A percentile compares a stretch with the other conserved stretches of the same genome.
These are phyloP conservation scores for Tulasnella calospora DNA, from an alignment of 768 basidiomycete genomes.

Conservation along the genomic window DNA sequence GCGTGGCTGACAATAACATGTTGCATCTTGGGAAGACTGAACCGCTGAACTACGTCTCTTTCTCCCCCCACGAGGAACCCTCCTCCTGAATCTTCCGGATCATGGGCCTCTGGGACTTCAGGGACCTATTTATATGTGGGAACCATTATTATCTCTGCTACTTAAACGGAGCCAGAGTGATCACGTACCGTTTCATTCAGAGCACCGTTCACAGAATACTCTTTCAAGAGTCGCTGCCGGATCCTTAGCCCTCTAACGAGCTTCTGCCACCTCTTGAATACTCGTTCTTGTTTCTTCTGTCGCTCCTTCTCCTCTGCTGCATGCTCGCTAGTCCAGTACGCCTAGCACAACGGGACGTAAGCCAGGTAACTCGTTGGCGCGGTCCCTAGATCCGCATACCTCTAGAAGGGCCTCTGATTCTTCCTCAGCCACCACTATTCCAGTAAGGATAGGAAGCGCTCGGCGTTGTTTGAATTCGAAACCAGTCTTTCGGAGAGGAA, in stretches of 20 bases:
- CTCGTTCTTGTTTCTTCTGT: conserved; percentile 69
- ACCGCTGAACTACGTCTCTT: conserved; percentile 69
- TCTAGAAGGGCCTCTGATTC: conserved; percentile 69
- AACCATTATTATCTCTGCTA: background rate
- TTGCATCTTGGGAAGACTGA: conserved; percentile 53
- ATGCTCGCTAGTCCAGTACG: conserved; percentile 77
- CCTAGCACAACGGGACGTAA: conserved; percentile 45
- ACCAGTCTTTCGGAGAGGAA: conserved; percentile 55
- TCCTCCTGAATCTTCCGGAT: conserved; percentile 37
- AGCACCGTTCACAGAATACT: conserved; percentile 52
- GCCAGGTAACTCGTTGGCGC: background rate
- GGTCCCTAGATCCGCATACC: conserved; percentile 42
- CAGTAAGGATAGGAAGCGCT: conserved; percentile 77
- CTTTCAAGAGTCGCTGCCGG: conserved; percentile 64
- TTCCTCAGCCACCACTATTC: conserved; percentile 81
- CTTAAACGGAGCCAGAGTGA: background rate
- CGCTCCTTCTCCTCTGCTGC: conserved; percentile 71
- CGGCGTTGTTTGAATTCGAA: conserved; percentile 95
- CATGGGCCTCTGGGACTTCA: background rate
- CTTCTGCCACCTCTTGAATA: conserved; percentile 81
- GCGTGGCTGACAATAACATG: conserved; percentile 1
- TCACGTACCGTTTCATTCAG: conserved; percentile 5
- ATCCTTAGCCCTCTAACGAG: conserved; percentile 86
- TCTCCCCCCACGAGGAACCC: conserved; percentile 61
- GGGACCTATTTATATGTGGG: background rate